These are phyloP conservation scores for Penicillium robsamsonii DNA, from an alignment of 495 filamentous ascomycete genomes.

Conservation along the genomic window DNA sequence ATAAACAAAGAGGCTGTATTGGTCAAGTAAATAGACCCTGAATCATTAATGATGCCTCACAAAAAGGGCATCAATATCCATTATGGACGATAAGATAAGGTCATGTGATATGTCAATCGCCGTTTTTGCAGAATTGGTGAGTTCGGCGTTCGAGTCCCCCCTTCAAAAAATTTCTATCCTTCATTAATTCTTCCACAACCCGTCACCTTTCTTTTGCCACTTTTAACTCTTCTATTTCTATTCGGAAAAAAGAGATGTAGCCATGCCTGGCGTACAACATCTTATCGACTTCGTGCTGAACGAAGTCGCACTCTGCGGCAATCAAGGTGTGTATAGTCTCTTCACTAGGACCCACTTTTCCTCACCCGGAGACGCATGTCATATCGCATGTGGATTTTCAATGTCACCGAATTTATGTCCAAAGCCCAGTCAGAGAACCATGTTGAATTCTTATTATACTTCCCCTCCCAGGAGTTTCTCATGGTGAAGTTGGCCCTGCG, in stretches of 20 bases:
- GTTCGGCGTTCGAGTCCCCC: constrained; percentile 40
- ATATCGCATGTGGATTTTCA: constrained; percentile 3
- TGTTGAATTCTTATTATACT: not conserved
- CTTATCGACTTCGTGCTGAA: constrained; percentile 68
- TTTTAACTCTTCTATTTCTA: not conserved
- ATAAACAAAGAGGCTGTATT: not conserved
- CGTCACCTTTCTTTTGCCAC: not conserved
- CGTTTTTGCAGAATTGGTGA: constrained; percentile 1
- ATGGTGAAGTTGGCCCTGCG: not conserved
- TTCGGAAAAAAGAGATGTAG: constrained; percentile 20
- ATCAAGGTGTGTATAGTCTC: constrained; percentile 59
- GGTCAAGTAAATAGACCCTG: not conserved
- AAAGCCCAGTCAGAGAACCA: not conserved
- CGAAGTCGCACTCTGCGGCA: constrained; percentile 68
- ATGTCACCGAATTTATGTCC: not conserved
- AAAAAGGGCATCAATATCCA: constrained; percentile 3
- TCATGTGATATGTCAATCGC: not conserved
- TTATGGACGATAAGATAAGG: not conserved
- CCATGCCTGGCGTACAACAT: constrained; percentile 67
- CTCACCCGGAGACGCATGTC: constrained; percentile 15
- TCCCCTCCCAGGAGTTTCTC: not conserved
- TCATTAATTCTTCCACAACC: constrained; percentile 9
- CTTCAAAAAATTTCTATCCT: constrained; percentile 27
- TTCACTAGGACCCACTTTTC: constrained; percentile 25
- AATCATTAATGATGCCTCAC: not conserved